Base-by-base conservation (phyloP, 495 filamentous ascomycete genomes). In the Penicillium robsamsonii region DNA sequence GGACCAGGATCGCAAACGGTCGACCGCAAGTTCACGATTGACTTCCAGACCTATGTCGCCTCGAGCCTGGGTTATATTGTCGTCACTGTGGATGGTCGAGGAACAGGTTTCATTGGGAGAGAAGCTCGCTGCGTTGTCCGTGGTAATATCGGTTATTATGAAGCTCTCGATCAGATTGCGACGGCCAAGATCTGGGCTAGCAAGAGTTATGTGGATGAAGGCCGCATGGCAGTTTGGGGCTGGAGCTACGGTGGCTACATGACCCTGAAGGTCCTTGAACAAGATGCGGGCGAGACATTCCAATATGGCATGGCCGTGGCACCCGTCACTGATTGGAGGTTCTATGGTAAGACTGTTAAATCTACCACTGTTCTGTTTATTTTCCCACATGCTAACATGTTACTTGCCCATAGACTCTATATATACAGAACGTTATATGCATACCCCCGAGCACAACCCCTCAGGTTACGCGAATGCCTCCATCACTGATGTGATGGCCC, bases 181-280 rank as follows among this genome's bases (percentile, higher is more conserved):
- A 88, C 91, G 5, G 94, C 90, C 17, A 90, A 93, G 76, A 83
- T 88, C 50, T 97, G 90, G 89, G 86, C 85, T 0, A 67, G 71
- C 40, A 96, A 94, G 76, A 67, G 79, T 27, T 97, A 97, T 69
- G 87, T 96, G 5, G 95, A 97, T 70, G 79, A 81, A 56, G 74
- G 81, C 10, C 80, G 87, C 31, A 84, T 98, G 55, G 93, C 92
- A 1, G 96, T 98, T 64, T 98, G 94, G 94, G 94, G 94, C 35
- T 98, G 94, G 94, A 94, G 89, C 58, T 98, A 92, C 66, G 94
- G 94, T 33, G 94, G 94, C 17, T 98, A 96, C 78, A 92, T 91
- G 84, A 91, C 94, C n/a, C 76, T 98, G 52, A 98, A 98, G 75
- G 92, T 90, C 4, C 81, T 98, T 2, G 94, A 98, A 73, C 80